phyloP scores from a whole-genome alignment of 768 basidiomycete species.

The Auricularia sp. region DNA sequence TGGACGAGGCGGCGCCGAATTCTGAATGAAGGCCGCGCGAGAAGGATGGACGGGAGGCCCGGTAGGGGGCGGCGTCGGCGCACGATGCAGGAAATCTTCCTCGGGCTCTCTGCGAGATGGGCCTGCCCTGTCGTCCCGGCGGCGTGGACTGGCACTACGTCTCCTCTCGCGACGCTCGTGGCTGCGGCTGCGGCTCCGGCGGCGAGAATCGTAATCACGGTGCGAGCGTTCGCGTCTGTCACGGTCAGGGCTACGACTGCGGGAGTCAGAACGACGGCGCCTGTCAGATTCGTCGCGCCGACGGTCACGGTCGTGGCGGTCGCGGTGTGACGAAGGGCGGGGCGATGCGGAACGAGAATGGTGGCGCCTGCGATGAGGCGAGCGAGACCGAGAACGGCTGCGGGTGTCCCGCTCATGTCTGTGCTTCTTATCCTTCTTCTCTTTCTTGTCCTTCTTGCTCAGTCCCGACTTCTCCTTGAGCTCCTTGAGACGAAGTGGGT shows the following conservation, averaged over 20 bases:
- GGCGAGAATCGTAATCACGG: conserved; percentile 17
- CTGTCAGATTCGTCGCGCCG: conserved; percentile 3
- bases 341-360: conserved; percentile 38
- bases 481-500: conserved; percentile 74
- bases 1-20: not conserved
- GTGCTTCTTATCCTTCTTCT: conserved; percentile 37
- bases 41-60: not conserved
- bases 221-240: conserved; percentile 25
- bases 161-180: conserved; percentile 12
- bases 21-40: not conserved
- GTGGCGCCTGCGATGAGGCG: conserved; percentile 34
- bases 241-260: conserved; percentile 2
- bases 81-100: conserved; percentile 10
- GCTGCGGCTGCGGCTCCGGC: conserved; percentile 20
- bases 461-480: conserved; percentile 73
- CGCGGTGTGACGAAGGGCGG: conserved; percentile 23
- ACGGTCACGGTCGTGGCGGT: conserved; percentile 22
- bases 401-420: conserved; percentile 21
- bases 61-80: not conserved
- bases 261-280: conserved; percentile 6
- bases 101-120: conserved; percentile 20
- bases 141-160: conserved; percentile 24
- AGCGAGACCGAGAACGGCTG: conserved; percentile 20
- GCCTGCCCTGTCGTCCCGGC: conserved; percentile 28
- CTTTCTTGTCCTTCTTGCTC: conserved; percentile 58